Evolutionary conservation across 805 yeast genomes (phyloP).

Genomic region (Saccharomyces mikatae): DNA sequence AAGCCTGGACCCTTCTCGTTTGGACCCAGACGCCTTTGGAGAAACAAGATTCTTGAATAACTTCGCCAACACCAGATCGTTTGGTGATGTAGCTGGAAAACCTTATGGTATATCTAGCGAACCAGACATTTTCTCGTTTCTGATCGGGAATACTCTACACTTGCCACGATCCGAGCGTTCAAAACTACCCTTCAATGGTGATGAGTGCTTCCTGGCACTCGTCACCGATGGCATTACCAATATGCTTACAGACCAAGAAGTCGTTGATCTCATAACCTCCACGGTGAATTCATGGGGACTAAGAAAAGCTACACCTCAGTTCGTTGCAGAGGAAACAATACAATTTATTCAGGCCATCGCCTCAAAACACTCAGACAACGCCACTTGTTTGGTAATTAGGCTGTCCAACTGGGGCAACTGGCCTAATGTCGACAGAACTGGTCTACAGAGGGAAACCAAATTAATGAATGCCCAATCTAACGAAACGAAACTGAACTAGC

Average conservation of each 20-base stretch:
- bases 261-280: constrained; percentile 76
- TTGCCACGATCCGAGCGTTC: constrained; percentile 33
- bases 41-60: constrained; percentile 70
- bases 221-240: constrained; percentile 86
- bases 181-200: constrained; percentile 56
- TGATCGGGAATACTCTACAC: constrained; percentile 53
- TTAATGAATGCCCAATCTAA: constrained; percentile 3
- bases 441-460: constrained; percentile 66
- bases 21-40: constrained; percentile 85
- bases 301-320: constrained; percentile 70
- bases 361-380: constrained; percentile 73
- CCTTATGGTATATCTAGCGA: constrained; percentile 83
- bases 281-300: constrained; percentile 55
- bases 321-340: constrained; percentile 77
- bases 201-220: constrained; percentile 76
- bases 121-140: constrained; percentile 70
- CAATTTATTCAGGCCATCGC: constrained; percentile 79
- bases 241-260: constrained; percentile 77
- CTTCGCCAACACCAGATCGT: constrained; percentile 86
- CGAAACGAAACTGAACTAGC: neutral
- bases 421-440: constrained; percentile 80
- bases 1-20: constrained; percentile 37
- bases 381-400: constrained; percentile 80
- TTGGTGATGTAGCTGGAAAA: constrained; percentile 82
- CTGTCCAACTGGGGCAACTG: constrained; percentile 91